Percentiles rank a stretch among this genome's conserved stretches.
phyloP scores from a whole-genome alignment of 352 stramenopile genomes.

The Phytophthora kernoviae region DNA sequence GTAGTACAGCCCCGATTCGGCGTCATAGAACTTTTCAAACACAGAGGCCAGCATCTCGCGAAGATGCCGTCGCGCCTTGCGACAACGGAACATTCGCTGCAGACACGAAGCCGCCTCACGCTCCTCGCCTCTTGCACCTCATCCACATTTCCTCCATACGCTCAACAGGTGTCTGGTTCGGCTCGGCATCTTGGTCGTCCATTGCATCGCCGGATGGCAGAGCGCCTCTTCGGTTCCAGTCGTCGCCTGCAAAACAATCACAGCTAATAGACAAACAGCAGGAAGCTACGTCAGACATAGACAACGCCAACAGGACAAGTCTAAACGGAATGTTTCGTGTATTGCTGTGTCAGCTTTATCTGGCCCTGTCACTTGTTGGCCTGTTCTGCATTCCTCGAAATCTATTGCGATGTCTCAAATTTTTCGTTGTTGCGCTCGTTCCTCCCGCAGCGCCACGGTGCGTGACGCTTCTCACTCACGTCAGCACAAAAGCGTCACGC shows the following conservation, averaged over 20 bases:
- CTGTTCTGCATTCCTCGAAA: conserved; percentile 27
- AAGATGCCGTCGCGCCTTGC: conserved; percentile 47
- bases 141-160: conserved; percentile 18
- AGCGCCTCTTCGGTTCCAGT: conserved; percentile 13
- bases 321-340: conserved; percentile 28
- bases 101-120: conserved; percentile 42
- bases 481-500: conserved; percentile 42
- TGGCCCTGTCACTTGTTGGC: conserved; percentile 20
- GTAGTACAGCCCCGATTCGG: conserved; percentile 65
- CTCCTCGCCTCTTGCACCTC: conserved; percentile 18
- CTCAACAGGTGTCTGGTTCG: conserved; percentile 18
- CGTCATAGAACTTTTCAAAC: conserved; percentile 77
- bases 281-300: conserved; percentile 4
- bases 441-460: conserved; percentile 39
- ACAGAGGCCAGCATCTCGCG: conserved; percentile 54
- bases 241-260: not conserved
- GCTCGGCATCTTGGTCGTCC: conserved; percentile 3
- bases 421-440: conserved; percentile 34
- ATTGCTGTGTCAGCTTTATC: conserved; percentile 32
- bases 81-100: conserved; percentile 68
- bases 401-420: conserved; percentile 32
- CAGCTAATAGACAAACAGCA: no score
- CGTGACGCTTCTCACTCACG: conserved; percentile 36
- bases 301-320: not conserved
- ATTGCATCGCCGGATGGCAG: conserved; percentile 12